phyloP scores from a whole-genome alignment of 2,329 filamentous ascomycete genomes.

The Fusarium veterinarium region DNA sequence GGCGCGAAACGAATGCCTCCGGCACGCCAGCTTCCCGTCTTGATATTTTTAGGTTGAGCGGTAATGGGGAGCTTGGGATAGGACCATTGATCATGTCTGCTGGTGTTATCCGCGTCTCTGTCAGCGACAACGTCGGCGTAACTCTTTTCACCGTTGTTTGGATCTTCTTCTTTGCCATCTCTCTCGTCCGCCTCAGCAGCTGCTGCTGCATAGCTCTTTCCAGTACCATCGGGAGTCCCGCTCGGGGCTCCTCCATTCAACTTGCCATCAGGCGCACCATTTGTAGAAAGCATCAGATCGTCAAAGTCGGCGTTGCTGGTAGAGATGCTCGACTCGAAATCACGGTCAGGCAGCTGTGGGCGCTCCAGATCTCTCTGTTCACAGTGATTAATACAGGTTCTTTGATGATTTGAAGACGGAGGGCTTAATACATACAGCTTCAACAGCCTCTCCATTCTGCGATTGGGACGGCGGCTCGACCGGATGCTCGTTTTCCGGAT shows the following conservation, averaged over 20 bases:
- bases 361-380: conserved; percentile 7
- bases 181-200: conserved; percentile 17
- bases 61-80: conserved; percentile 47
- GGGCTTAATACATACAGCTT: conserved; percentile 17
- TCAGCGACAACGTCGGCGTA: conserved; percentile 39
- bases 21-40: conserved; percentile 50
- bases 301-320: conserved; percentile 36
- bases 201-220: conserved; percentile 22
- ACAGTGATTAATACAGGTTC: conserved; percentile 6
- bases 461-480: conserved; percentile 20
- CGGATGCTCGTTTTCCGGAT: conserved; percentile 29
- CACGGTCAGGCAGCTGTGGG: conserved; percentile 20
- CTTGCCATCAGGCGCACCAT: conserved; percentile 22
- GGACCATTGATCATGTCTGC: conserved; percentile 23
- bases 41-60: conserved; percentile 32
- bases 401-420: background rate
- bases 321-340: conserved; percentile 29
- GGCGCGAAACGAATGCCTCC: conserved; percentile 85
- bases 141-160: conserved; percentile 22
- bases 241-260: background rate
- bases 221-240: background rate
- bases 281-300: conserved; percentile 21
- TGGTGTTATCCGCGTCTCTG: conserved; percentile 12
- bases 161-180: background rate
- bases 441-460: conserved; percentile 6